These are phyloP conservation scores for Selaginella tamariscina DNA, from an alignment of 75 land plant species.

Conservation along the genomic window DNA sequence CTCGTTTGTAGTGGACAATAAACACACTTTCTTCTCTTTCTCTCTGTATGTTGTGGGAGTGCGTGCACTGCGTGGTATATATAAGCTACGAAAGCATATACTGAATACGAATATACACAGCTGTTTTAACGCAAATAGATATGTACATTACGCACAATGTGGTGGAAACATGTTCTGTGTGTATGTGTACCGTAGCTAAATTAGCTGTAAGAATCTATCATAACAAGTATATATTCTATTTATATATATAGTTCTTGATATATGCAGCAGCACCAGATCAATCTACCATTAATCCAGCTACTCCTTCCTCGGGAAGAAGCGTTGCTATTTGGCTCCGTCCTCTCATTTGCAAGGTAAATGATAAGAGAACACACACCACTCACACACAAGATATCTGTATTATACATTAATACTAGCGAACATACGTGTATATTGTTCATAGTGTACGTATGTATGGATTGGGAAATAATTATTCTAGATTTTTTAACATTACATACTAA, in stretches of 20 bases:
- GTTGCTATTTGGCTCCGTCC: slow-evolving; percentile 60
- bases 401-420: too few relatives aligned
- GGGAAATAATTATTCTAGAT: too few relatives aligned
- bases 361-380: too few relatives aligned
- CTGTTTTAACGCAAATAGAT: slow-evolving; percentile 9
- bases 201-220: slow-evolving; percentile 23
- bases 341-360: slow-evolving; percentile 64
- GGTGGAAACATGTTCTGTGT: neutral
- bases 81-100: too few relatives aligned
- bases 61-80: too few relatives aligned
- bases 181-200: slow-evolving; percentile 9
- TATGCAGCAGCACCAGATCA: slow-evolving; percentile 34
- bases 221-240: slow-evolving; percentile 28
- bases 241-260: too few relatives aligned
- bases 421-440: too few relatives aligned
- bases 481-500: too few relatives aligned
- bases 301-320: slow-evolving; percentile 34
- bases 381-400: too few relatives aligned
- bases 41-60: slow-evolving; percentile 2
- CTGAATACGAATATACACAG: too few relatives aligned
- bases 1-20: too few relatives aligned
- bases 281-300: slow-evolving; percentile 47
- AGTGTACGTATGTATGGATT: too few relatives aligned
- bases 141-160: slow-evolving; percentile 13
- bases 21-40: neutral